Conservation (phyloP, 2,329 filamentous ascomycete species). For the Rhynchosporium graminicola region DNA sequence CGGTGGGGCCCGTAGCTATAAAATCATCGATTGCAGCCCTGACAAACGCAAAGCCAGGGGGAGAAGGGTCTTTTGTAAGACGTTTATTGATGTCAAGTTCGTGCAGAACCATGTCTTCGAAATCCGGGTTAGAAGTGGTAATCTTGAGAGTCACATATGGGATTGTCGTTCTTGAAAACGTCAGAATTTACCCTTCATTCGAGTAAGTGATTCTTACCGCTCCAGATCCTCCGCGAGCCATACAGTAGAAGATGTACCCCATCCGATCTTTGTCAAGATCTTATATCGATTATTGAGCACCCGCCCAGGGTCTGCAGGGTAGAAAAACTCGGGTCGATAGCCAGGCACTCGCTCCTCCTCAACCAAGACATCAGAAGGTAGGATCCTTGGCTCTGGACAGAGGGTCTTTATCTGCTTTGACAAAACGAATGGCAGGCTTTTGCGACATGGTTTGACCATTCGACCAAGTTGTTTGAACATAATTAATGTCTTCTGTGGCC, state of each 20-base stretch:
- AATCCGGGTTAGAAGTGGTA: slow-evolving; percentile 10
- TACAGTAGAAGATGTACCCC: slow-evolving; percentile 19
- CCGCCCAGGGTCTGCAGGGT: slow-evolving; percentile 19
- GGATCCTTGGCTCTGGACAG: slow-evolving; percentile 11
- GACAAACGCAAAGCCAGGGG: slow-evolving; percentile 17
- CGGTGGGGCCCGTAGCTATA: slow-evolving; percentile 8
- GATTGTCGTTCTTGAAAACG: slow-evolving; percentile 8
- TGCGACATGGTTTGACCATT: slow-evolving; percentile 11
- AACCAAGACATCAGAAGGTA: slow-evolving; percentile 13
- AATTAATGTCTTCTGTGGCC: slow-evolving; percentile 10
- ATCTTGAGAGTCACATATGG: slow-evolving; percentile 20
- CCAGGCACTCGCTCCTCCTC: slow-evolving; percentile 21
- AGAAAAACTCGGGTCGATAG: slow-evolving; percentile 20
- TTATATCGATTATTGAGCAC: slow-evolving; percentile 19
- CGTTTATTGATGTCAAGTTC: slow-evolving; percentile 17
- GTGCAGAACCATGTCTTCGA: slow-evolving; percentile 9
- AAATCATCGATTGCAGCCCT: slow-evolving; percentile 18
- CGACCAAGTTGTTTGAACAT: slow-evolving; percentile 15
- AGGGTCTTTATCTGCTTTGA: slow-evolving; percentile 10
- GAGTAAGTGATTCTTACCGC: slow-evolving; percentile 10
- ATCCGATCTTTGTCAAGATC: slow-evolving; percentile 21
- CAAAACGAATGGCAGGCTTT: slow-evolving; percentile 3
- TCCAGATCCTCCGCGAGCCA: slow-evolving; percentile 22
- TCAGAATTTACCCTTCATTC: slow-evolving; percentile 6
- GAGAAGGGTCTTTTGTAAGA: slow-evolving; percentile 14